Evolutionary conservation across 2,329 filamentous ascomycete genomes (phyloP), one percentile per base, ranked within the genome.

Genomic region (Beauveria brongniartii): DNA sequence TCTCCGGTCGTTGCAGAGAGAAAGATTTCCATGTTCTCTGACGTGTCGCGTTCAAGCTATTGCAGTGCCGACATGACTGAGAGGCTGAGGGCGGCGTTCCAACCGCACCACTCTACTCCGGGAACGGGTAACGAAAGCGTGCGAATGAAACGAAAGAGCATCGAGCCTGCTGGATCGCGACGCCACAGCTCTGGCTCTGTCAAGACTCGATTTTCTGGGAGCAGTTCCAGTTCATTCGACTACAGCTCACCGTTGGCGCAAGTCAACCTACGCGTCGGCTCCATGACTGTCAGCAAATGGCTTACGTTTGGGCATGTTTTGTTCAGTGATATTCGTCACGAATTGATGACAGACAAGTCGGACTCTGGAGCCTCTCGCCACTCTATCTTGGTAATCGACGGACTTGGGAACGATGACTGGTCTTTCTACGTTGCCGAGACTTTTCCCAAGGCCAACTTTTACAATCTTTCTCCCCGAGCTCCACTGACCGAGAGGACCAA

Each of bases 221-320:
- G 73, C 59, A 77, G 78, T 65, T 81, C 78, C 62, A 75, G 72
- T 53, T 73, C 75, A 2, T 80, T 80, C 0, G 79, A 83, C 20
- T 82, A 85, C 64, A 83, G 81, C 62, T 85, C 86, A 2, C 84
- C 86, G 1, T 74, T 88, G 22, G 83, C 85, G 0, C 87, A 88
- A 70, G 88, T 91, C 63, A 91, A 92, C 68, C 80, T 94, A 24
- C 82, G 90, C 2, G 86, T 91, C 18, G 90, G 88, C 5, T 91
- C 90, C 2, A 86, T 94, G 78, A 92, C 90, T 63, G 90, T 92
- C 26, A 92, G 88, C 78, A 92, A 92, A 69, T 94, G 90, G 90
- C 82, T 94, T 26, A 91, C 88, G 0, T 93, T 93, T 70, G 90
- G 90, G 1, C 87, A 91, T 66, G 89, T 93, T 0, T 78, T 94